These are phyloP conservation scores for Vigna trinervia DNA, from an alignment of 306 rosid species.

Conservation along the genomic window DNA sequence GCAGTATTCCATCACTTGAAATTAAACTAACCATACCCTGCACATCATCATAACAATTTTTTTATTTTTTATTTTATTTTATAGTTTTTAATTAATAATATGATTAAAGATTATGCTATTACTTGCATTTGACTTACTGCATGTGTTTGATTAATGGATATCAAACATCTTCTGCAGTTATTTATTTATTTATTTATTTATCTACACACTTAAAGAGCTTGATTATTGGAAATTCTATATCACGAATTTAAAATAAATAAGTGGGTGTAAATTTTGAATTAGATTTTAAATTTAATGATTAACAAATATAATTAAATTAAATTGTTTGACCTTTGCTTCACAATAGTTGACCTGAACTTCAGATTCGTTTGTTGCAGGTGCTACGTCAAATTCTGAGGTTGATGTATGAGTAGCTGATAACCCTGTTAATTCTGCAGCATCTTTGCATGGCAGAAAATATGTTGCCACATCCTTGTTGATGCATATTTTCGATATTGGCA, in stretches of 20 bases:
- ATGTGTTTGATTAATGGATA: background rate
- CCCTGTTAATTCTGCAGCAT: constrained; percentile 31
- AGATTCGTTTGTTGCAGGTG: background rate
- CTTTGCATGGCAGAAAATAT: constrained; percentile 61
- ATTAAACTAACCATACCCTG: constrained; percentile 71
- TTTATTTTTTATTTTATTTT: no score
- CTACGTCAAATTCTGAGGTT: constrained; percentile 23
- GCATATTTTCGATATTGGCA: constrained; percentile 69
- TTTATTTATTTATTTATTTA: background rate
- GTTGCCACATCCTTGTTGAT: constrained; percentile 47
- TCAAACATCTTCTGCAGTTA: background rate
- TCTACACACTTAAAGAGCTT: background rate
- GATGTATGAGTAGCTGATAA: constrained; percentile 33
- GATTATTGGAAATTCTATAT: background rate
- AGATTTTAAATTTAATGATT: no score
- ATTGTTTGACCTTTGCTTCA: constrained; percentile 54
- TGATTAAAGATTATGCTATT: no score
- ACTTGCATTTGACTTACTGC: background rate
- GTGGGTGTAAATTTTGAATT: no score
- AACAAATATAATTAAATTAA: background rate
- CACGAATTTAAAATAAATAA: no score
- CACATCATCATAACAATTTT: background rate
- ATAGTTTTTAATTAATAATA: no score
- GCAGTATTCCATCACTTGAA: constrained; percentile 61
- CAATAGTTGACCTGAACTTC: constrained; percentile 43